A percentile compares a stretch with the other conserved stretches of the same genome.
phyloP scores from a whole-genome alignment of 306 rosid genomes.

The Carpinus viminea region DNA sequence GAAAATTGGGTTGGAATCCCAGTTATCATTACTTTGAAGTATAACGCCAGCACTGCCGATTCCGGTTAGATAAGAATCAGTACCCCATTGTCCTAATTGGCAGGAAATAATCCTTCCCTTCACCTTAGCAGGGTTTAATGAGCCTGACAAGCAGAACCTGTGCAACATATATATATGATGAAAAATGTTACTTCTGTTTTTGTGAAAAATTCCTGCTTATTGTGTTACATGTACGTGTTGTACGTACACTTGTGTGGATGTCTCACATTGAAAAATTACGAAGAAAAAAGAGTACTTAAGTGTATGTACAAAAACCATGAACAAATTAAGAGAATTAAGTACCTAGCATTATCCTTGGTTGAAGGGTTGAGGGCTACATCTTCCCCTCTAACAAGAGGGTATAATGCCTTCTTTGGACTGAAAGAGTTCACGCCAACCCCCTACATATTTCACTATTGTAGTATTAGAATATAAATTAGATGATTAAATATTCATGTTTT shows the following conservation, averaged over 20 bases:
- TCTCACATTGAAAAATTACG: no score
- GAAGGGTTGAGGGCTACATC: conserved; percentile 52
- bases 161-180: background rate
- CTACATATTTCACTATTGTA: conserved; percentile 29
- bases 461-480: no score
- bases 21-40: conserved; percentile 40
- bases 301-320: no score
- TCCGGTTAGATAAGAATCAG: conserved; percentile 61
- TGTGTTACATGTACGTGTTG: no score
- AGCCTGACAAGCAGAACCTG: conserved; percentile 35
- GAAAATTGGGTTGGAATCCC: conserved; percentile 61
- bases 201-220: no score
- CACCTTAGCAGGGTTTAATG: conserved; percentile 64
- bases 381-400: conserved; percentile 62
- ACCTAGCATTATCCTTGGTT: conserved; percentile 59
- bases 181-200: background rate
- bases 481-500: no score
- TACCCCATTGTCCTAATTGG: conserved; percentile 41
- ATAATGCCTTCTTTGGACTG: conserved; percentile 43
- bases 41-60: conserved; percentile 72
- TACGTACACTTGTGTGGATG: no score
- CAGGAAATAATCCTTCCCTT: conserved; percentile 71
- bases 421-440: conserved; percentile 70
- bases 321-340: background rate
- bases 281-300: no score